Conservation (phyloP, 2,329 filamentous ascomycete genomes). For the Alternaria dauci region DNA sequence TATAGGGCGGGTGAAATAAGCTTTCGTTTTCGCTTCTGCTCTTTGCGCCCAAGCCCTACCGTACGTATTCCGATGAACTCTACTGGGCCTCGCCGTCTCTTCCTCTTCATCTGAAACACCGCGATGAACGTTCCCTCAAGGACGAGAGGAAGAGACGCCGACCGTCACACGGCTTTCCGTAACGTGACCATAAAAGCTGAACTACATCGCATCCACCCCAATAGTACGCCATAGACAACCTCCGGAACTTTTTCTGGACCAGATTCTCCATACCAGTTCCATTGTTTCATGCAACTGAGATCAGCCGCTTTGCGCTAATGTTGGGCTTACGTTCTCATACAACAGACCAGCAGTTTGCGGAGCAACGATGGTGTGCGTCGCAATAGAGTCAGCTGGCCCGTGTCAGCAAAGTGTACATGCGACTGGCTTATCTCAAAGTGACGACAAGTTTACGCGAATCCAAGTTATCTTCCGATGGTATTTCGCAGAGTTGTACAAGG, state of each 20-base stretch:
- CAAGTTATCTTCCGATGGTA: neutral
- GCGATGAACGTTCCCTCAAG: neutral
- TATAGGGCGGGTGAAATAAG: neutral
- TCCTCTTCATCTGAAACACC: neutral
- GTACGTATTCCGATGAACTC: neutral
- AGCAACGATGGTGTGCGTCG: conserved; percentile 5
- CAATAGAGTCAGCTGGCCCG: neutral
- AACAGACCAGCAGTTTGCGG: conserved; percentile 10
- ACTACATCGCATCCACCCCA: neutral
- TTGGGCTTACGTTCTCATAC: neutral
- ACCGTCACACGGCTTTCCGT: neutral
- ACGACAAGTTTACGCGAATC: neutral
- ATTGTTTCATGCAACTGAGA: conserved; percentile 1
- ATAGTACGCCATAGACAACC: conserved; percentile 1
- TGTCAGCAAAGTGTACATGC: neutral
- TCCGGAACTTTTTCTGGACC: conserved; percentile 13
- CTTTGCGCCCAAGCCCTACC: neutral
- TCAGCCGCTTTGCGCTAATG: conserved; percentile 9
- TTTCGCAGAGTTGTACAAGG: conserved; percentile 8
- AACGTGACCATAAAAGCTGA: neutral
- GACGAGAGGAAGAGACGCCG: neutral
- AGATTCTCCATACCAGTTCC: neutral
- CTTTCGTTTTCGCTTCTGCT: neutral
- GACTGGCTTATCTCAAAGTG: neutral
- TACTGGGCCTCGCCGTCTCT: neutral